These are phyloP conservation scores for Penicillium manginii DNA, from an alignment of 495 filamentous ascomycete genomes.

Conservation along the genomic window DNA sequence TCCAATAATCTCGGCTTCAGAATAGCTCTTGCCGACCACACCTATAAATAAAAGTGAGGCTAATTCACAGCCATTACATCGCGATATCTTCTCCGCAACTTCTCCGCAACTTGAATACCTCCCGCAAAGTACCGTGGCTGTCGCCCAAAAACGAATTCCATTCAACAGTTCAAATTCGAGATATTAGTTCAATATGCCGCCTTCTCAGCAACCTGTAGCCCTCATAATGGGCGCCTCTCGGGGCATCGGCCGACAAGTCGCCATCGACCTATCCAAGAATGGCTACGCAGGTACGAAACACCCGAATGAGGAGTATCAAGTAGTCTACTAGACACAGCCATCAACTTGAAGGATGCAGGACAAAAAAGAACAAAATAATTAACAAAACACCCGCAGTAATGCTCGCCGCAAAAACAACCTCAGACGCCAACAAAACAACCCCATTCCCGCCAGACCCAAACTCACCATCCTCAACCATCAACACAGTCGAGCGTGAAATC, in stretches of 20 bases:
- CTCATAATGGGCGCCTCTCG: conserved; percentile 74
- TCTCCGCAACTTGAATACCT: no score
- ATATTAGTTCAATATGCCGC: conserved; percentile 19
- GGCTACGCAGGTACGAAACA: no score
- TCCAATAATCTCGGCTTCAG: conserved; percentile 13
- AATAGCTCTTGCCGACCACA: neutral
- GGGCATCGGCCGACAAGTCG: conserved; percentile 79
- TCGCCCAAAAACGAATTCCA: neutral
- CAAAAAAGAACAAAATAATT: no score
- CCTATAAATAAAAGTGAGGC: neutral
- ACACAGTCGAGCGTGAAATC: conserved; percentile 82
- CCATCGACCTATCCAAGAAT: conserved; percentile 71
- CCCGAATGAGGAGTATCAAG: no score
- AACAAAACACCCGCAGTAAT: no score
- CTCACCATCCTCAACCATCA: conserved; percentile 76
- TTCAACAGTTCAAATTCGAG: neutral
- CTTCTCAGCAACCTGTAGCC: conserved; percentile 54
- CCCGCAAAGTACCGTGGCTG: no score
- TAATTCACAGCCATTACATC: neutral
- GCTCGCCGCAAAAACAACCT: conserved; percentile 78
- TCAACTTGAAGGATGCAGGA: no score
- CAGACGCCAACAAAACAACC: conserved; percentile 54
- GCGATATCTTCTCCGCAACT: no score
- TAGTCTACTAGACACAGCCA: no score
- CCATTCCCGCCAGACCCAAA: conserved; percentile 87